Evolutionary conservation across 2,329 filamentous ascomycete genomes (phyloP), one percentile per base, ranked within the genome.

Genomic region (Hypoxylon sp.): DNA sequence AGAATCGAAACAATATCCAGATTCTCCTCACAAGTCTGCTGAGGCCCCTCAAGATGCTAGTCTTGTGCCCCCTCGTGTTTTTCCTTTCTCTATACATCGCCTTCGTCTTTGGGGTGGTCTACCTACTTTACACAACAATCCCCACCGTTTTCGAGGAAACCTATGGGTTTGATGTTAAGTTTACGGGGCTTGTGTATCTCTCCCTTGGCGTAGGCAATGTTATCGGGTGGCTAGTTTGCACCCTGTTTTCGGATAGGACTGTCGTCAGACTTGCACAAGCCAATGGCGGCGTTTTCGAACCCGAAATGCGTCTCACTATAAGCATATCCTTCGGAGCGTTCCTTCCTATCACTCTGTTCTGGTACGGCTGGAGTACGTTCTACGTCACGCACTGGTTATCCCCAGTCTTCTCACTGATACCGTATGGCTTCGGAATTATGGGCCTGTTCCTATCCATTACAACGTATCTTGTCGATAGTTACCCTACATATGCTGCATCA

Each of bases 381-480:
- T 71, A 78, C 10, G 70, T 77, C 10, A 72, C 77, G 5, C 81
- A 84, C 65, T 84, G 82, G 81, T 81, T 82, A 42, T 77, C 86
- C 6, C 85, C 86, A 0, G 86, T 88, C 56, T 82, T 88, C 53
- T 86, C 86, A 6, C 84, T 84, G 2, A 76, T 77, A 0, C 80
- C 86, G 20, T 82, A 88, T 63, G 84, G 85, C 0, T 75, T 82
- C 2, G 85, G 85, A 10, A 57, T 50, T 13, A 42, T 64, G 31
- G 33, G 46, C 30, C 27, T 64, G 31, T 50, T 50, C 11, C 22
- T 54, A 20, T 27, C 51, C 13, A 46, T 64, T 14, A 51, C 50
- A 6, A 42, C 51, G 6, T 65, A 65, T 40, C 56, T 65, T 7
- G 37, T 65, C 17, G 62, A 65, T 31, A 42, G 48, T 10, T 65